These are phyloP conservation scores for Rutstroemia sydowiana DNA, from an alignment of 2,329 filamentous ascomycete species.

Conservation along the genomic window DNA sequence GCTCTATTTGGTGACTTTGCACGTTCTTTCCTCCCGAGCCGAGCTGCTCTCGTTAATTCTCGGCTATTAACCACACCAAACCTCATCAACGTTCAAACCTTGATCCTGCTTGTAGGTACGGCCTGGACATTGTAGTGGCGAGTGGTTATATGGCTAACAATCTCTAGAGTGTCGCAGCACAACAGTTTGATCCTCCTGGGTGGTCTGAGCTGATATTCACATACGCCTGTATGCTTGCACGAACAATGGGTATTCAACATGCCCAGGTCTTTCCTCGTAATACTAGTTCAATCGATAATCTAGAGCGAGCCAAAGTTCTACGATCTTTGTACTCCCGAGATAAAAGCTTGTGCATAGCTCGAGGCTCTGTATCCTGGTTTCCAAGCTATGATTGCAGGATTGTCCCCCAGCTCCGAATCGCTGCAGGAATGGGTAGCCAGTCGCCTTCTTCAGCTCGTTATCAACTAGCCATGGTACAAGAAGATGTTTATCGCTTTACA, in stretches of 20 bases:
- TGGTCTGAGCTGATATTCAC: slow-evolving; percentile 9
- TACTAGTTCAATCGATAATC: not conserved
- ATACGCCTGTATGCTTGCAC: slow-evolving; percentile 7
- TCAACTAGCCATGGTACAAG: not conserved
- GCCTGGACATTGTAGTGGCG: not conserved
- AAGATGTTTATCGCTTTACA: not conserved
- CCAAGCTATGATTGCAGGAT: slow-evolving; percentile 6
- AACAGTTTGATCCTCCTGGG: slow-evolving; percentile 8
- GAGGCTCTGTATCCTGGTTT: slow-evolving; percentile 8
- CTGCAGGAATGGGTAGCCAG: not conserved
- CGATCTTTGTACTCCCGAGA: slow-evolving; percentile 2
- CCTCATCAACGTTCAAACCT: slow-evolving; percentile 9
- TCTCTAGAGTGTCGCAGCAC: slow-evolving; percentile 6
- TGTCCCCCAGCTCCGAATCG: not conserved
- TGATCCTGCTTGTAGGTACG: slow-evolving; percentile 8
- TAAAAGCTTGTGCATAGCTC: slow-evolving; percentile 9
- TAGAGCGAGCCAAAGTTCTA: slow-evolving; percentile 8
- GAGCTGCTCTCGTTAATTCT: slow-evolving; percentile 10
- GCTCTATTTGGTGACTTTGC: slow-evolving; percentile 9
- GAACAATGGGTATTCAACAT: slow-evolving; percentile 5
- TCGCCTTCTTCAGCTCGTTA: not conserved
- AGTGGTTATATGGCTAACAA: not conserved
- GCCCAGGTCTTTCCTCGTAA: slow-evolving; percentile 6
- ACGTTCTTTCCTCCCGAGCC: slow-evolving; percentile 7
- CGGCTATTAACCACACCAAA: slow-evolving; percentile 7